Evolutionary conservation across 225 moss, liverwort and hornwort genomes (phyloP).

Genomic region (Marchantia polymorpha): DNA sequence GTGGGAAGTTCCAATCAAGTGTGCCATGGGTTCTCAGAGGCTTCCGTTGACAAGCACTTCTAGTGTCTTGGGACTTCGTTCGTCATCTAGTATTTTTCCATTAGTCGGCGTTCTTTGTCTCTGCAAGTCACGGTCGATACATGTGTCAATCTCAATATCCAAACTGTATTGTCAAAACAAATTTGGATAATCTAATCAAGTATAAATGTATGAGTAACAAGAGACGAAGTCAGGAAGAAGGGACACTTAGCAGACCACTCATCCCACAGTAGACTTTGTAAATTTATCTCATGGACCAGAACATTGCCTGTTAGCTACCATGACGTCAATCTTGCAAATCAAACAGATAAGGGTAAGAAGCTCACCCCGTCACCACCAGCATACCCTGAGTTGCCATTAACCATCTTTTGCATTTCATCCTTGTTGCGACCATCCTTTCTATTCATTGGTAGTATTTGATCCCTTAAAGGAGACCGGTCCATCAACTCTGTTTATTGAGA

Average conservation of each 20-base stretch:
- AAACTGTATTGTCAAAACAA: not conserved
- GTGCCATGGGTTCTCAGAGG: conserved; percentile 10
- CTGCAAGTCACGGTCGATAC: conserved; percentile 21
- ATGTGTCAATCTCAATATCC: not conserved
- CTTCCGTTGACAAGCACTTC: conserved; percentile 27
- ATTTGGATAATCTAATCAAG: not conserved
- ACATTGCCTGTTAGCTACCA: not conserved
- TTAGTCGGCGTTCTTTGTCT: conserved; percentile 37
- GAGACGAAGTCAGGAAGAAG: not conserved
- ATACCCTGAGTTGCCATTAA: conserved; percentile 39
- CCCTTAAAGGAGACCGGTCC: conserved; percentile 41
- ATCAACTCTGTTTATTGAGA: conserved; percentile 28
- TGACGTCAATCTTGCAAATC: not conserved
- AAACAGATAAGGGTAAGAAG: not conserved
- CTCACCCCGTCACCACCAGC: conserved; percentile 39
- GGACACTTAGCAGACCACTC: not conserved
- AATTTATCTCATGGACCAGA: too few species aligned
- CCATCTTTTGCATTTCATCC: conserved; percentile 34
- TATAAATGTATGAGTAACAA: not conserved
- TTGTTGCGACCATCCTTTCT: conserved; percentile 36
- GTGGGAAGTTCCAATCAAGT: not conserved
- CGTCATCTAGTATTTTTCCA: conserved; percentile 40
- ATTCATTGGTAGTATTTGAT: conserved; percentile 31
- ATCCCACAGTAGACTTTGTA: too few species aligned
- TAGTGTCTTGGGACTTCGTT: conserved; percentile 12